Evolutionary conservation across 371 early-diverging fungal genomes (phyloP).

Genomic region (Basidiobolus heterosporus): DNA sequence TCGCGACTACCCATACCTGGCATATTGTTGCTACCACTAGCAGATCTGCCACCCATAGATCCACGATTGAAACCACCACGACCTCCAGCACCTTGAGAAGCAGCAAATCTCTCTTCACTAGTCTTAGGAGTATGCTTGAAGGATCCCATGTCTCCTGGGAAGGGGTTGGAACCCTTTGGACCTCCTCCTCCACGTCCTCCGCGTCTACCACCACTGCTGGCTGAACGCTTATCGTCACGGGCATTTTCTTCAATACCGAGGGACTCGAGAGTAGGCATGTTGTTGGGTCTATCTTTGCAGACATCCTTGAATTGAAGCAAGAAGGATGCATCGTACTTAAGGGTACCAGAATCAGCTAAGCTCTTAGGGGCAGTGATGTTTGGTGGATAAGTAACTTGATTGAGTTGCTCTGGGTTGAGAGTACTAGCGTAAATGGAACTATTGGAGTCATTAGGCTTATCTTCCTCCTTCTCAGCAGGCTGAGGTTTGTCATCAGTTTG

Average conservation of each 20-base stretch:
- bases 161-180: constrained; percentile 7
- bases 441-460: constrained; percentile 8
- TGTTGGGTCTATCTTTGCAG: constrained; percentile 43
- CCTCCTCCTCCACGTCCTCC: constrained; percentile 14
- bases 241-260: constrained; percentile 33
- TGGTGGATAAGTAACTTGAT: constrained; percentile 22
- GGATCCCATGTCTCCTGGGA: too few species aligned
- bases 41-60: constrained; percentile 25
- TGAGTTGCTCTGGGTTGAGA: constrained; percentile 14
- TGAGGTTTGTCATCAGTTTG: constrained; percentile 4
- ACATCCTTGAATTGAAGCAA: constrained; percentile 57
- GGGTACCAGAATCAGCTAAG: constrained; percentile 23
- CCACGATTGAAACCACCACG: constrained; percentile 23
- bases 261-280: constrained; percentile 45
- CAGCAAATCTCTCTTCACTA: constrained; percentile 28
- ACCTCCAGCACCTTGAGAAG: constrained; percentile 18
- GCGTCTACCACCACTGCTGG: constrained; percentile 5
- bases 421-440: constrained; percentile 14
- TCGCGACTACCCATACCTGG: constrained; percentile 12
- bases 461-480: constrained; percentile 10
- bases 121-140: constrained; percentile 9
- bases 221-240: constrained; percentile 11
- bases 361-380: constrained; percentile 18
- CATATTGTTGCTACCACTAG: constrained; percentile 19
- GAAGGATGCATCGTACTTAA: constrained; percentile 51